phyloP scores from a whole-genome alignment of 768 basidiomycete genomes.

The Mycena epipterygia region DNA sequence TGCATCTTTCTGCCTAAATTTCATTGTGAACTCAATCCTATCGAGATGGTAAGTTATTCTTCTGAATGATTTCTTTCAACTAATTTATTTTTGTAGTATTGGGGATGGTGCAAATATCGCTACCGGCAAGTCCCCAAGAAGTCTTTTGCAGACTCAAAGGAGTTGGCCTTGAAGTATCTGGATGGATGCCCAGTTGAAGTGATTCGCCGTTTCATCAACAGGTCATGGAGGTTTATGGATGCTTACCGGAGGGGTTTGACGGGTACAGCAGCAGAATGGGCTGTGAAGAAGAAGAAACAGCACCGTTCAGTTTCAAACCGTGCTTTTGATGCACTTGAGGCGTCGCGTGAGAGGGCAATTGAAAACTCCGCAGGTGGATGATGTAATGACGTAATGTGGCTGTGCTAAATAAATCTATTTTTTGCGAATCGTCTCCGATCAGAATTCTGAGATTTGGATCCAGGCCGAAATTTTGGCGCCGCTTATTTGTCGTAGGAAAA shows the following conservation, averaged over 20 bases:
- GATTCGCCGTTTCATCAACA: not conserved
- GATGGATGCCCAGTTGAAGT: not conserved
- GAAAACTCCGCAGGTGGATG: not conserved
- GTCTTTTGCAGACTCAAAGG: not conserved
- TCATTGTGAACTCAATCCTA: not conserved
- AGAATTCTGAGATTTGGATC: conserved; percentile 7
- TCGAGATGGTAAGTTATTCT: too few relatives aligned
- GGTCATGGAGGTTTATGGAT: not conserved
- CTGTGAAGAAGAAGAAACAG: too few relatives aligned
- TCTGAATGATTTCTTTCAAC: too few relatives aligned
- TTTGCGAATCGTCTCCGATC: not conserved
- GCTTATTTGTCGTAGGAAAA: not conserved
- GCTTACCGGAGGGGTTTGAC: not conserved
- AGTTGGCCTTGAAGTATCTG: not conserved
- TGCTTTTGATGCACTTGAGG: not conserved
- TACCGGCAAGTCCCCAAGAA: too few relatives aligned
- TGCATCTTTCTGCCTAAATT: too few relatives aligned
- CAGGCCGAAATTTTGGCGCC: not conserved
- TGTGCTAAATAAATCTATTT: conserved; percentile 5
- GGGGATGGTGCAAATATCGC: too few relatives aligned
- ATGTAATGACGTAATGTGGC: conserved; percentile 1
- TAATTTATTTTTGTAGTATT: too few relatives aligned
- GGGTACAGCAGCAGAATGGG: too few relatives aligned
- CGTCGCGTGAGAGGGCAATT: not conserved
- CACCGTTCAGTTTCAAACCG: too few relatives aligned